A percentile compares a stretch with the other conserved stretches of the same genome.
These are phyloP conservation scores for Scheffersomyces parashehatae DNA, from an alignment of 1,139 yeast genomes.

Conservation along the genomic window DNA sequence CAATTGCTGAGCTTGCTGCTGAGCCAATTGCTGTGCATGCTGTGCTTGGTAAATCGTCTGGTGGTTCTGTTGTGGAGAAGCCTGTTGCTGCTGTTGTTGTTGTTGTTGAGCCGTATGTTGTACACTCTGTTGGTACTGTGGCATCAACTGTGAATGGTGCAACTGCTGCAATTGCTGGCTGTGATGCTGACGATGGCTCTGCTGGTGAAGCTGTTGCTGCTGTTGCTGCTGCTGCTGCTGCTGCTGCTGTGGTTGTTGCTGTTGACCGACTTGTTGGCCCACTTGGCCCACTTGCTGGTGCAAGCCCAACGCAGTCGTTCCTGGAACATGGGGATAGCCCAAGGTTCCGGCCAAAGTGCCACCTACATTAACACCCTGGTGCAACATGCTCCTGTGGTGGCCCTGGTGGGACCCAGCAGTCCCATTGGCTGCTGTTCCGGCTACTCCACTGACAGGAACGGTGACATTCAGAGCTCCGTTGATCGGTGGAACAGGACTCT, in stretches of 20 bases:
- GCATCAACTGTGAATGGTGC: conserved; percentile 1
- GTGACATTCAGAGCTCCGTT: not conserved
- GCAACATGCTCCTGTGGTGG: conserved; percentile 5
- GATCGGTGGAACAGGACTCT: conserved; percentile 6
- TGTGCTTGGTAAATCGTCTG: conserved; percentile 4
- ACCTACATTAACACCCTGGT: conserved; percentile 4
- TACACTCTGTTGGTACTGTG: conserved; percentile 9
- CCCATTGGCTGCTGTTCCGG: not conserved
- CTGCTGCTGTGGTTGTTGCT: conserved; percentile 7
- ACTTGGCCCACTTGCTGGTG: conserved; percentile 5
- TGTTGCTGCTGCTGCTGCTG: conserved; percentile 9
- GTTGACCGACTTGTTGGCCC: conserved; percentile 3
- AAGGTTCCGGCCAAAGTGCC: conserved; percentile 4
- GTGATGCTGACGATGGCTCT: conserved; percentile 9
- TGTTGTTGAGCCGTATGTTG: conserved; percentile 8
- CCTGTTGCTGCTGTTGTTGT: conserved; percentile 11
- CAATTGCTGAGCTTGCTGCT: not conserved
- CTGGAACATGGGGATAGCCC: conserved; percentile 3
- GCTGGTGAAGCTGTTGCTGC: conserved; percentile 10
- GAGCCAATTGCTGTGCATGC: not conserved
- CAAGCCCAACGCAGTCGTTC: conserved; percentile 3
- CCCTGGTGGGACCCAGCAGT: conserved; percentile 1
- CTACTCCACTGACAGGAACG: not conserved
- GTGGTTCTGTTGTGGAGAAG: conserved; percentile 5
- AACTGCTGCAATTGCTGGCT: conserved; percentile 5